Percentiles rank a stretch among this genome's conserved stretches.
Evolutionary conservation across 805 yeast genomes (phyloP).

Genomic region (Myxozyma neotropica): DNA sequence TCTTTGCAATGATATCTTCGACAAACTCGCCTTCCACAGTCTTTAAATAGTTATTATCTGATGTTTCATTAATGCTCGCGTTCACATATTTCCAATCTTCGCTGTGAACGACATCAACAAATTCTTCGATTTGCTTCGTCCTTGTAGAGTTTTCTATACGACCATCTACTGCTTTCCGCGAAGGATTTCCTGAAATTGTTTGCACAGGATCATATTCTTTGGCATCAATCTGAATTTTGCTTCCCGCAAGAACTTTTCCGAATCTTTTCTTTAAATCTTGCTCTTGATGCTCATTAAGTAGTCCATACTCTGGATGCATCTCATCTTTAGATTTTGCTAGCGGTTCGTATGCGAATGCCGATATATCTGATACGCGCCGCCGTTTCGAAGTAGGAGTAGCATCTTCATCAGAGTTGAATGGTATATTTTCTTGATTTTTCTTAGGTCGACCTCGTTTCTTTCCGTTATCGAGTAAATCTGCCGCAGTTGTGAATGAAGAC

Average conservation of each 20-base stretch:
- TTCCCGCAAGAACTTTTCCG: not conserved
- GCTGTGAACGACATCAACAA: conserved; percentile 1
- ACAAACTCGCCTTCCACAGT: conserved; percentile 9
- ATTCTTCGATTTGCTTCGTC: conserved; percentile 8
- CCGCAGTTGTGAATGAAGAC: conserved; percentile 27
- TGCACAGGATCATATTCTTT: conserved; percentile 25
- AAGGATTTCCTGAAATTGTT: not conserved
- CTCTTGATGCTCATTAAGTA: conserved; percentile 14
- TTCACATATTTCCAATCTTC: not conserved
- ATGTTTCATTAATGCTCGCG: not conserved
- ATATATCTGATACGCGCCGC: not conserved
- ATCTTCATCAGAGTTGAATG: not conserved
- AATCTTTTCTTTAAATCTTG: conserved; percentile 5
- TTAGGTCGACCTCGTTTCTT: conserved; percentile 11
- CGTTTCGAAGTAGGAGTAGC: not conserved
- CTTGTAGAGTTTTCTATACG: conserved; percentile 21
- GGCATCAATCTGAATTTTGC: not conserved
- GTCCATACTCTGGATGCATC: conserved; percentile 15
- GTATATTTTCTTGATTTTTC: conserved; percentile 9
- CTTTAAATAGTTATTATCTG: not conserved
- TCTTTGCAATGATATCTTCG: conserved; percentile 2
- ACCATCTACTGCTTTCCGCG: conserved; percentile 5
- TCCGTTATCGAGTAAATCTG: conserved; percentile 5
- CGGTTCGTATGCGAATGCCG: not conserved
- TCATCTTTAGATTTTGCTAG: conserved; percentile 15